These are phyloP conservation scores for Heteromeles arbutifolia DNA, from an alignment of 306 rosid genomes.

Conservation along the genomic window DNA sequence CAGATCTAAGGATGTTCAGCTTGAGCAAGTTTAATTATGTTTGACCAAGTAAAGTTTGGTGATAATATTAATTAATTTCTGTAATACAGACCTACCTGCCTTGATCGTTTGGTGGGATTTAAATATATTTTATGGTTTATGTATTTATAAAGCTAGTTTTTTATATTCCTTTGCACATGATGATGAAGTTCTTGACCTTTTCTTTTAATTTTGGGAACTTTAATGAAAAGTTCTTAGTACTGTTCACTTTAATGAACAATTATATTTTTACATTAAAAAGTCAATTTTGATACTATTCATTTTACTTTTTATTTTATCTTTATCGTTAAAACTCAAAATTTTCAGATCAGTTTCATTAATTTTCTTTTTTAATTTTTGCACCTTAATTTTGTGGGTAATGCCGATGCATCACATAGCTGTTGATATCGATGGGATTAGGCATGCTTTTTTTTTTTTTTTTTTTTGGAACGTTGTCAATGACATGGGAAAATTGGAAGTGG, in stretches of 20 bases:
- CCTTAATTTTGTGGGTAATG: neutral
- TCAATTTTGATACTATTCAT: too few species aligned
- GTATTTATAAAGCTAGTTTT: neutral
- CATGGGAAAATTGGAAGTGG: neutral
- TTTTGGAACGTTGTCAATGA: neutral
- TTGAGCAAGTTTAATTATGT: slow-evolving; percentile 39
- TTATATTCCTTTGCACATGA: neutral
- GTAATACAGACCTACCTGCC: neutral
- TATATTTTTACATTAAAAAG: too few species aligned
- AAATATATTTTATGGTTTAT: neutral
- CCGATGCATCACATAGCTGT: neutral
- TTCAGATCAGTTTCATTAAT: too few species aligned
- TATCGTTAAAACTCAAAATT: too few species aligned
- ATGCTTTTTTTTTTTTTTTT: too few species aligned
- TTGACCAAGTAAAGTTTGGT: neutral
- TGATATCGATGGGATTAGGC: neutral
- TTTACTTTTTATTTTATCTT: too few species aligned
- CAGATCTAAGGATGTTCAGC: slow-evolving; percentile 63
- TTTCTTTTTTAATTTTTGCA: neutral
- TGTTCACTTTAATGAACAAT: too few species aligned
- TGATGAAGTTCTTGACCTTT: neutral
- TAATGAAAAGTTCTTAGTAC: too few species aligned
- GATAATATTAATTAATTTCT: neutral
- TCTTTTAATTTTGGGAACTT: neutral
- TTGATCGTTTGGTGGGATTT: neutral